phyloP scores from a whole-genome alignment of 768 basidiomycete species.

The Suillus fuscotomentosus region DNA sequence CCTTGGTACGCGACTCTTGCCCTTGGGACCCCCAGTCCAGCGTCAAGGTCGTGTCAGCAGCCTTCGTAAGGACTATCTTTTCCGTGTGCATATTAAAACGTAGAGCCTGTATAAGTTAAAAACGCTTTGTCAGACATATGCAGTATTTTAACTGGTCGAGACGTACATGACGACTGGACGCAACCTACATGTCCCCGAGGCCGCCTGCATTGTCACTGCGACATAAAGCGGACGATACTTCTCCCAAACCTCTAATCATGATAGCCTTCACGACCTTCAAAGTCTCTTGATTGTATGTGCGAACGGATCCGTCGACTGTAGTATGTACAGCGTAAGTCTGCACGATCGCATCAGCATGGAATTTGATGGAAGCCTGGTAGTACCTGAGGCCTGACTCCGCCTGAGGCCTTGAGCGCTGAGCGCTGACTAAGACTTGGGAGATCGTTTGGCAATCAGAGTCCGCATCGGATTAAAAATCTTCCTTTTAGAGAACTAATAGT shows the following conservation, averaged over 20 bases:
- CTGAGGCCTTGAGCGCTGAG: constrained; percentile 14
- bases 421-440: too few species aligned
- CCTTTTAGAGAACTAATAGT: background rate
- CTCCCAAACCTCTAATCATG: constrained; percentile 56
- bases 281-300: constrained; percentile 61
- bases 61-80: constrained; percentile 52
- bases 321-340: constrained; percentile 6
- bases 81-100: constrained; percentile 44
- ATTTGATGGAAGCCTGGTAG: constrained; percentile 8
- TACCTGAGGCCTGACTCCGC: constrained; percentile 47
- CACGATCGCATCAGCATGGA: background rate
- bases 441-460: too few species aligned
- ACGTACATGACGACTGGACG: constrained; percentile 56
- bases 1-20: too few species aligned
- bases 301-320: constrained; percentile 63
- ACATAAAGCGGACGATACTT: constrained; percentile 61
- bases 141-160: background rate
- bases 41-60: constrained; percentile 49
- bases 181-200: constrained; percentile 59
- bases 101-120: constrained; percentile 19
- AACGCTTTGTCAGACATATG: background rate
- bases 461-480: background rate
- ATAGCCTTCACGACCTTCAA: constrained; percentile 61
- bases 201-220: constrained; percentile 36
- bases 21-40: too few species aligned